Evolutionary conservation across 2,329 filamentous ascomycete species (phyloP), one percentile per base, ranked within the genome.

Genomic region (Nemania serpens): DNA sequence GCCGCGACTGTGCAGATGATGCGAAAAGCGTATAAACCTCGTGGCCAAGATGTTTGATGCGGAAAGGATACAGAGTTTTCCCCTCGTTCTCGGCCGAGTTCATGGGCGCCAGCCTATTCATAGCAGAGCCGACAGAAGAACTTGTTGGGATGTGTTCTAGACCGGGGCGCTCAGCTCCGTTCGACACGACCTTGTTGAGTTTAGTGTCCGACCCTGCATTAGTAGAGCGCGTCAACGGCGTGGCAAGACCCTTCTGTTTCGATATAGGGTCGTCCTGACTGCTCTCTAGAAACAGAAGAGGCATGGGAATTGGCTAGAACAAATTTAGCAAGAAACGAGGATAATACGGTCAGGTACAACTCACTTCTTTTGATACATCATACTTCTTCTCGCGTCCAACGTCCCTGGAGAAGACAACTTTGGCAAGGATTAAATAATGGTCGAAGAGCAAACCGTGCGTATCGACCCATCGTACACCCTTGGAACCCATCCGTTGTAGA

Each of bases 381-480:
- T 95, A 99, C 69, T 91, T 92, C 76, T 90, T 95, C 55, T 89
- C 84, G n/a, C 84, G 85, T 49, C 85, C 86, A 46, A 87, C 83
- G 46, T 88, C 85, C 70, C 93, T 92, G 47, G 87, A 81, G 11
- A 84, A 81, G 3, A 88, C 82, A 7, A 91, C 83, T 79, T 99
- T 99, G 41, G 95, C 91, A 46, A 99, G 79, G 36, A 99, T 93
- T 39, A 99, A 83, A 75, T 97, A 99, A 76, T 99, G 93, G 71
- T 99, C 96, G 72, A 99, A 98, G 0, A 99, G 83, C 47, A 99
- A 84, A 2, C 91, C 93, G 73, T 97, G 93, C 0, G 91, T 96
- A 70, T 99, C 95, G 7, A 98, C 88, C 89, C 94, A 97, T 65
- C 89, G 89, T 73, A 98, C 95, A 58, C 93, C 88, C 74, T 91